Evolutionary conservation across 257 asterid genomes (phyloP).

Genomic region (Agastache rugosa): DNA sequence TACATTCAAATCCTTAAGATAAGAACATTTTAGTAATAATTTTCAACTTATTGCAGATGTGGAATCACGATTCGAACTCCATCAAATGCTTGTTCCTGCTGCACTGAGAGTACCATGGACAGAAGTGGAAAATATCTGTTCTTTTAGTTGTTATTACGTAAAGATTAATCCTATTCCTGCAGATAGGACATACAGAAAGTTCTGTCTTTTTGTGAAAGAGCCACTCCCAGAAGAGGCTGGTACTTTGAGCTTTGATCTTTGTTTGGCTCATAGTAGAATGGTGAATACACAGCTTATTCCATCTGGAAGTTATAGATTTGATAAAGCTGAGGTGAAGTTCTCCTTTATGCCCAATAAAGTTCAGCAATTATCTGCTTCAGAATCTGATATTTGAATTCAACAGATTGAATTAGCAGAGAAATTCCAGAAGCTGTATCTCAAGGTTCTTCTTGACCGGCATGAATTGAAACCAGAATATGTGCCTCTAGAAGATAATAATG

Average conservation of each 20-base stretch:
- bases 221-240: conserved; percentile 85
- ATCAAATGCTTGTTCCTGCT: conserved; percentile 92
- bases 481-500: conserved; percentile 53
- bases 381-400: conserved; percentile 33
- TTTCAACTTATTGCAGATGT: conserved; percentile 58
- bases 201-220: conserved; percentile 79
- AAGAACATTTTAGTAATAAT: conserved; percentile 19
- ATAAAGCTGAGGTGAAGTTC: conserved; percentile 63
- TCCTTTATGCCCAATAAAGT: conserved; percentile 31
- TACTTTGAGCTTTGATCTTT: conserved; percentile 77
- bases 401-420: conserved; percentile 80
- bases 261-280: conserved; percentile 85
- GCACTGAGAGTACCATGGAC: conserved; percentile 73
- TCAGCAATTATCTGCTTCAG: conserved; percentile 24
- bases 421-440: conserved; percentile 85
- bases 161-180: conserved; percentile 70
- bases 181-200: conserved; percentile 75
- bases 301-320: conserved; percentile 64
- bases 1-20: conserved; percentile 25
- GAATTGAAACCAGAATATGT: conserved; percentile 65
- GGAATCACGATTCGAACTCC: conserved; percentile 74
- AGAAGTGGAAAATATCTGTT: conserved; percentile 49
- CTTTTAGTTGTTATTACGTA: conserved; percentile 62
- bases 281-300: conserved; percentile 73
- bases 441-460: conserved; percentile 77